Conservation (phyloP, 2,329 filamentous ascomycete species). For the Rutstroemia sp. region DNA sequence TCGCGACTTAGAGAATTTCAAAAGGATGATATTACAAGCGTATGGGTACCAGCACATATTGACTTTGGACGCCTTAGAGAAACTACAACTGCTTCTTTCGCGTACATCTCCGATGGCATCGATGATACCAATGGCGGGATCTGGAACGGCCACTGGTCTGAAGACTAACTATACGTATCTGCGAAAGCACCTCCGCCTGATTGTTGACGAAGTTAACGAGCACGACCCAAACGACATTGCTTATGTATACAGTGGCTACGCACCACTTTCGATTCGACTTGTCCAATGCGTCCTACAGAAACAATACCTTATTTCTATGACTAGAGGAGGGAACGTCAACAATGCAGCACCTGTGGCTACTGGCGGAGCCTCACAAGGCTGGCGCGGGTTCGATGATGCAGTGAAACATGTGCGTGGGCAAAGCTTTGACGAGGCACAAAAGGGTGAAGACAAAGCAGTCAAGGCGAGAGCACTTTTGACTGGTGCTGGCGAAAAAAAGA, state of each 20-base stretch:
- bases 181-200: constrained; percentile 77
- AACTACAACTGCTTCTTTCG: constrained; percentile 76
- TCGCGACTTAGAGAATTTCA: constrained; percentile 84
- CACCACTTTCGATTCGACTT: constrained; percentile 81
- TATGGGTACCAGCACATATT: constrained; percentile 94
- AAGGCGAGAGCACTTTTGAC: constrained; percentile 79
- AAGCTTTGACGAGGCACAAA: constrained; percentile 88
- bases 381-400: constrained; percentile 89
- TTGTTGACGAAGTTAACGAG: constrained; percentile 95
- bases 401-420: constrained; percentile 80
- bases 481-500: constrained; percentile 68
- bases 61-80: constrained; percentile 82
- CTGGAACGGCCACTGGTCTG: constrained; percentile 46
- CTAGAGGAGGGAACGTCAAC: constrained; percentile 50
- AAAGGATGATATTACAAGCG: constrained; percentile 78
- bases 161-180: constrained; percentile 89
- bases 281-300: constrained; percentile 94
- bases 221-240: constrained; percentile 88
- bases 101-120: constrained; percentile 70
- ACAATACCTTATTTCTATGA: constrained; percentile 66
- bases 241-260: constrained; percentile 98
- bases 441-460: constrained; percentile 85
- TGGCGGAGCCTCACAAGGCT: constrained; percentile 64
- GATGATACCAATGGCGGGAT: constrained; percentile 68
- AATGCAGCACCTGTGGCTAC: constrained; percentile 39